These are phyloP conservation scores for Angomonas deanei DNA, from an alignment of 208 protist species.

Conservation along the genomic window DNA sequence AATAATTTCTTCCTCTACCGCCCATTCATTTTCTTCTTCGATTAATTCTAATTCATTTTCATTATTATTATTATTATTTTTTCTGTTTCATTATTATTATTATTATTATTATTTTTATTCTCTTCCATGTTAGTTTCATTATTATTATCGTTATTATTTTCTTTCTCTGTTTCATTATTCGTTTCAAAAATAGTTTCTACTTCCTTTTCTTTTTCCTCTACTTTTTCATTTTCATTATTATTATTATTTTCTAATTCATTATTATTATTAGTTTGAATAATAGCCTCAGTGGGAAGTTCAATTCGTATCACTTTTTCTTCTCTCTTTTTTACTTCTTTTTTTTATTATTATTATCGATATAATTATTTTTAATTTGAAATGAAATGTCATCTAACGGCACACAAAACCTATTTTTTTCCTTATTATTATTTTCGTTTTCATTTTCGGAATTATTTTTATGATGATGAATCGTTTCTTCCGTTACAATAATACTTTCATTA, in stretches of 20 bases:
- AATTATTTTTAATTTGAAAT: background rate
- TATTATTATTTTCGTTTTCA: background rate
- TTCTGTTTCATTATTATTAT: background rate
- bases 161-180: background rate
- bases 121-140: background rate
- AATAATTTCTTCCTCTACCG: background rate
- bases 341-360: background rate
- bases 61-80: background rate
- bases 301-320: too few species aligned
- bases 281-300: too few species aligned
- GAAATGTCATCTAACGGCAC: background rate
- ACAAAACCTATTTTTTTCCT: background rate
- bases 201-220: background rate
- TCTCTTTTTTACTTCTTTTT: too few species aligned
- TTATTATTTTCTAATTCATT: constrained; percentile 1
- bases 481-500: background rate
- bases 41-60: background rate
- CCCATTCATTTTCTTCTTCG: background rate
- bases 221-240: background rate
- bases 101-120: background rate
- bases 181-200: background rate
- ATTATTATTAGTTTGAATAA: background rate
- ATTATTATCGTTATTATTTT: background rate
- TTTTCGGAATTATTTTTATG: background rate
- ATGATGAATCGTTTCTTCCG: background rate